Base-by-base conservation (phyloP, 441 rosid species). In the Croton setiger region DNA sequence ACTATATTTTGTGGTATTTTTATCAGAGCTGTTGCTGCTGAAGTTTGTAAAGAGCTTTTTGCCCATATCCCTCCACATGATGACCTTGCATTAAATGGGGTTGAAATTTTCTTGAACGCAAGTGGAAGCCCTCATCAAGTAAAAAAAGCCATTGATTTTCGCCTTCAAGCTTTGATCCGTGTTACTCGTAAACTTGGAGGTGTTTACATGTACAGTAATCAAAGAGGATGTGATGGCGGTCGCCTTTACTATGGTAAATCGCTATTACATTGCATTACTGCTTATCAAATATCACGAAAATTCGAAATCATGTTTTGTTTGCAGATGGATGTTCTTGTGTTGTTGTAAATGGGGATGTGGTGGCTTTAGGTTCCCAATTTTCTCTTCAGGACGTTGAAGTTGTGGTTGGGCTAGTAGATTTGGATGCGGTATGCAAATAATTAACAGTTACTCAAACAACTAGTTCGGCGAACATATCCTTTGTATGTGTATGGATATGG, bases 61-160 rank as follows among this genome's bases (percentile, higher is more conserved):
- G 76, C 88, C 35, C 85, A 95, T 7, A 56, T 81, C 66, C 93
- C 98, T 62, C 92, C 92, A 72, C 99, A 95, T 75, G 83, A 93
- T n/a, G 99, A 92, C 80, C 98, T 95, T 69, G 97, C 98, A 35
- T 66, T 90, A 72, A 95, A 92, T 56, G 98, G 99, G 5, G 97
- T 95, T 53, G 99, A 95, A 78, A 91, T 95, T 60, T 92, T 95
- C 80, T 64, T 95, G 91, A 95, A 95, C 80, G 99, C 98, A 48
- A 95, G 98, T 80, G 99, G 98, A 62, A 95, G 99, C 80, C 93
- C 84, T 66, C 98, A 92, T 72, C 96, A 95, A 73, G 72, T 92
- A 58, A 84, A 96, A 74, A 95, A 95, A 82, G 63, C 71, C 5
- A 82, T 90, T 70, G 92, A 90, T 80, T 66, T 90, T 68, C 95